Percentiles rank a stretch among this genome's conserved stretches.
phyloP scores from a whole-genome alignment of 1,284 basidiomycete genomes.

The Wallemia ichthyophaga region DNA sequence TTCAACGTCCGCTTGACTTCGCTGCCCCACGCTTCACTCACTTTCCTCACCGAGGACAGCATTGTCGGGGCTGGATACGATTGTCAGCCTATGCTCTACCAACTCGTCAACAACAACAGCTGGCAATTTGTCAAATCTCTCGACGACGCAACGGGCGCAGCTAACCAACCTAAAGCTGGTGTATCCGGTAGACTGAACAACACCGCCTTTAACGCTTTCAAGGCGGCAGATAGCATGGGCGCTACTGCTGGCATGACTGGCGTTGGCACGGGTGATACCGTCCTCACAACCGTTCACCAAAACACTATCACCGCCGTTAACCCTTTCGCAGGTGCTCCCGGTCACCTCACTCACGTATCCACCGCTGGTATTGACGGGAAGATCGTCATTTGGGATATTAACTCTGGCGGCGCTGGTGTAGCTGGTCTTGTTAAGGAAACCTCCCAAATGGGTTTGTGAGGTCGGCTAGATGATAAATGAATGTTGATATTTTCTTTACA shows the following conservation, averaged over 20 bases:
- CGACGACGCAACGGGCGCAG: slow-evolving; percentile 26
- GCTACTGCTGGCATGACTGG: slow-evolving; percentile 19
- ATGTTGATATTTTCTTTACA: background rate
- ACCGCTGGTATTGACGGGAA: slow-evolving; percentile 88
- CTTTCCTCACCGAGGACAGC: slow-evolving; percentile 50
- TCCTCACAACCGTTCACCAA: slow-evolving; percentile 66
- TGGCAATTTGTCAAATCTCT: slow-evolving; percentile 54
- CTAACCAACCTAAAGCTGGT: slow-evolving; percentile 17
- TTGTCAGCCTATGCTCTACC: slow-evolving; percentile 71
- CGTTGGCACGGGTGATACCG: slow-evolving; percentile 27
- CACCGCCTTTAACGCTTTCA: slow-evolving; percentile 85
- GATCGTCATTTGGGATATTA: slow-evolving; percentile 60
- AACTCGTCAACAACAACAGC: slow-evolving; percentile 22
- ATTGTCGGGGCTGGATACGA: slow-evolving; percentile 87
- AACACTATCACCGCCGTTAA: slow-evolving; percentile 88
- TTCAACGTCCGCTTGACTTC: slow-evolving; percentile 41
- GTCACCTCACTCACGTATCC: slow-evolving; percentile 40
- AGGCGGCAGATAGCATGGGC: slow-evolving; percentile 67
- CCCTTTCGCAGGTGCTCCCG: slow-evolving; percentile 32
- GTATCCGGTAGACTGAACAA: slow-evolving; percentile 57
- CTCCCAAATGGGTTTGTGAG: slow-evolving; percentile 2
- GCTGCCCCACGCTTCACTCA: slow-evolving; percentile 48
- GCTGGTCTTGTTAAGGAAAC: background rate
- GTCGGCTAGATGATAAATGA: background rate
- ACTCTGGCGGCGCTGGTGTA: background rate